Evolutionary conservation across 2,329 filamentous ascomycete genomes (phyloP), one percentile per base, ranked within the genome.

Genomic region (Zymoseptoria brevis): DNA sequence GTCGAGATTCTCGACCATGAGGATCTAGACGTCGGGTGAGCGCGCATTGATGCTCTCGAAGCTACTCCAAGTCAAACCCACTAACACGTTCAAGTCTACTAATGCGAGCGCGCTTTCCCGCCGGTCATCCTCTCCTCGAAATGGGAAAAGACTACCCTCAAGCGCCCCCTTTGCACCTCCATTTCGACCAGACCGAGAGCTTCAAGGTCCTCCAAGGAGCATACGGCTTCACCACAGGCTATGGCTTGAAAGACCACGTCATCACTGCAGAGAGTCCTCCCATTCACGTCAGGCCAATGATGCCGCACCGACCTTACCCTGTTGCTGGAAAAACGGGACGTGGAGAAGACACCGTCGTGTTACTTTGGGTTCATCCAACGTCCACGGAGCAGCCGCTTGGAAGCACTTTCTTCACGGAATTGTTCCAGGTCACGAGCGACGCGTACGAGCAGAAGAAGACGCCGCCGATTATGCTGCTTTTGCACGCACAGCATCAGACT

Each of bases 111-210:
- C 57, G 50, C 21, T 30, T 57, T 13, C 50, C 22, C 4, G 57
- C 54, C 13, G 21, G 19, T 1, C 60, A 59, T 35, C 45, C 57
- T 19, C 54, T 59, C 19, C 5, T 55, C 9, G 19, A 45, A 6
- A 52, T 53, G 21, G 52, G 54, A 24, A 59, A 62, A 19, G 49
- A 29, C 35, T 41, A 19, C 4, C 9, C 9, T 21, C 56, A 62
- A 53, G 30, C 51, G 2, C 60, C 60, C 16, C 60, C 60, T 4
- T 24, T 62, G 1, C 60, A 62, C 29, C 19, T 59, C n/a, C 60
- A 62, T 52, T 57, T 59, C 55, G 49, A 57, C 60, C 60, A 62
- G 55, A 35, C 45, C 57, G 60, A 62, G 45, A 57, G 57, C 22
- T 62, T 62, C 57, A 62, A 59, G 55, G 54, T 62, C 13, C 55